phyloP scores from a whole-genome alignment of 805 yeast species.

The Isabelozyma rhagii region DNA sequence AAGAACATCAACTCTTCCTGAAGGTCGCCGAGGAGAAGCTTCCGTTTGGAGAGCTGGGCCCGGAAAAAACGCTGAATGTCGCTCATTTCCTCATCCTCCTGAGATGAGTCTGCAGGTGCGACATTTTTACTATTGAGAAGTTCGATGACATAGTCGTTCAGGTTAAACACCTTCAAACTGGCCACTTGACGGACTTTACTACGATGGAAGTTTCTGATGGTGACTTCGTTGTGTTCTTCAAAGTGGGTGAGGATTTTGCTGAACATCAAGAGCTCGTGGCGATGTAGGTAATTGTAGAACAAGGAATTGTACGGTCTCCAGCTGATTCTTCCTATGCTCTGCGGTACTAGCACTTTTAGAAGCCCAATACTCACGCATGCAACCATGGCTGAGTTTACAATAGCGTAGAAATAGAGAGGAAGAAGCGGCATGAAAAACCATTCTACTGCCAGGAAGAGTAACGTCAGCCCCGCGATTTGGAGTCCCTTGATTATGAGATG shows the following conservation, averaged over 20 bases:
- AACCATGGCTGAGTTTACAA: neutral
- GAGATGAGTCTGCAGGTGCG: neutral
- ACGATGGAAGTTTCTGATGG: conserved; percentile 36
- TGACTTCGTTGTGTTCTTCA: conserved; percentile 42
- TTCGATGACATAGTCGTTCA: conserved; percentile 23
- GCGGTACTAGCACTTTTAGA: conserved; percentile 2
- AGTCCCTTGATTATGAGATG: neutral
- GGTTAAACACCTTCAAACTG: conserved; percentile 13
- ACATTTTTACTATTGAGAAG: conserved; percentile 7
- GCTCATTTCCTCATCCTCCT: conserved; percentile 3
- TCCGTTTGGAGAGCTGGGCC: conserved; percentile 20
- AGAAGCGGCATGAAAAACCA: conserved; percentile 11
- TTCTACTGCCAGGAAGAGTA: conserved; percentile 17
- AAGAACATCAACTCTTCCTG: conserved; percentile 33
- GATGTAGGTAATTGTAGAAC: conserved; percentile 23
- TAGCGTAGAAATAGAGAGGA: conserved; percentile 3
- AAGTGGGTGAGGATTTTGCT: conserved; percentile 36
- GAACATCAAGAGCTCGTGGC: conserved; percentile 27
- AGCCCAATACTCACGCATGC: conserved; percentile 6
- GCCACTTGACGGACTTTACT: conserved; percentile 20
- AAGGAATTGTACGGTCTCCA: conserved; percentile 34
- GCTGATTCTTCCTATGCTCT: conserved; percentile 25
- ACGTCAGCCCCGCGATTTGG: neutral
- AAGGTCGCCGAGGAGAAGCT: conserved; percentile 35
- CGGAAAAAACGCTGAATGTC: conserved; percentile 16